Base-by-base conservation (phyloP, 768 basidiomycete genomes). In the Suillus variegatus region DNA sequence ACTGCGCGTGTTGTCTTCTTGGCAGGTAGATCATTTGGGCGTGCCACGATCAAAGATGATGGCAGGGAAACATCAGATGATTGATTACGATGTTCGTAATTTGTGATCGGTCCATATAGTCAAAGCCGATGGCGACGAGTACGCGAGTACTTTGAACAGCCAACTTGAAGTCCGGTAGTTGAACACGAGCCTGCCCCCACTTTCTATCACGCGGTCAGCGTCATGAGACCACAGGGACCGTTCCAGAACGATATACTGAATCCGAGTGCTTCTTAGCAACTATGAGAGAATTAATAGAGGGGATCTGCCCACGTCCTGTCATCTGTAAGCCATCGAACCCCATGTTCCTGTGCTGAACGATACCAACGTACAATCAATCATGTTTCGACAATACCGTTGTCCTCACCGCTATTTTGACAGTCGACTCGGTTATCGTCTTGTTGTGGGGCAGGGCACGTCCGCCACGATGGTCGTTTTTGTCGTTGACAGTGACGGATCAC, bases 291-390 rank as follows among this genome's bases (percentile, higher is more conserved):
- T 60, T 60, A 43, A 60, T 43, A 20, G 40, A 60, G 32, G 18
- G 10, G 58, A 60, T 60, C n/a, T 32, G 58, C 58, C 58, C 58
- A 60, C 58, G 58, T 60, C 32, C 58, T 60, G 58, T 60, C 58
- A 60, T 60, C 28, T 25, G 57, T 18, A 55, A 35, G 54, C 10
- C 32, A 55, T 18, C 6, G 18, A 55, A 6, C 52, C 22, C 38
- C 40, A 41, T 41, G 40, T 60, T 41, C 40, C 57, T 43, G 25
- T 41, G 40, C 16, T 18, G 36, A 40, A 58, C 8, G 57, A 58
- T 8, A 9, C 16, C 40, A 41, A 41, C 57, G 12, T 7, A 28
- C n/a, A 41, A 41, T 20, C 40, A 41, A 41, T 28, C 25, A 41
- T 16, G n/a, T n/a, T n/a, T n/a, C n/a, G 16, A 60, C 57, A 28